phyloP scores from a whole-genome alignment of 2,329 filamentous ascomycete species.

The Incumbomyces lentus region DNA sequence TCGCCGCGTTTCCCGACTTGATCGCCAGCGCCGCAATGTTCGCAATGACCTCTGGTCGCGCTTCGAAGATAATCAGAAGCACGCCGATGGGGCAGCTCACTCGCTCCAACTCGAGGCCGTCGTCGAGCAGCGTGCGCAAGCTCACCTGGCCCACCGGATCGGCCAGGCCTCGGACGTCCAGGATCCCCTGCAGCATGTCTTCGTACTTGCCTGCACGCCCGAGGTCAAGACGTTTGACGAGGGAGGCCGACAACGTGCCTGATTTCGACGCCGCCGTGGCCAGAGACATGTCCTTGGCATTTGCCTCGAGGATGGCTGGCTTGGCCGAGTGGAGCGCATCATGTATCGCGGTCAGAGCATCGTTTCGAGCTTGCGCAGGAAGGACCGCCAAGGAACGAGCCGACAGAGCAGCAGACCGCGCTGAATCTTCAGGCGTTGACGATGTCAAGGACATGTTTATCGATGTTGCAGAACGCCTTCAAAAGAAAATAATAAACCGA shows the following conservation, averaged over 20 bases:
- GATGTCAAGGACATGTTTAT: slow-evolving; percentile 85
- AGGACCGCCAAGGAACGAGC: slow-evolving; percentile 77
- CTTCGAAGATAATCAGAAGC: slow-evolving; percentile 97
- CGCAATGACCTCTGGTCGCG: slow-evolving; percentile 92
- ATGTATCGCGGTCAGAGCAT: slow-evolving; percentile 74
- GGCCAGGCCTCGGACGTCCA: slow-evolving; percentile 71
- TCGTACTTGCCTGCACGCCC: slow-evolving; percentile 84
- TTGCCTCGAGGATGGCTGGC: slow-evolving; percentile 73
- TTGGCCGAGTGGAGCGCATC: slow-evolving; percentile 59
- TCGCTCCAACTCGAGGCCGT: slow-evolving; percentile 73
- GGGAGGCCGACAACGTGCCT: slow-evolving; percentile 67
- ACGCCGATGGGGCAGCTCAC: slow-evolving; percentile 93
- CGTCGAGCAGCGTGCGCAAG: slow-evolving; percentile 73
- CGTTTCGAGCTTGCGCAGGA: slow-evolving; percentile 64
- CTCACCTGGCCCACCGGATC: slow-evolving; percentile 91
- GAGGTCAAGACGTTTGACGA: slow-evolving; percentile 81
- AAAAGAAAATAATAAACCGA: too few relatives aligned
- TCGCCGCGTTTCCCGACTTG: slow-evolving; percentile 94
- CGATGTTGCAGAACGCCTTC: too few relatives aligned
- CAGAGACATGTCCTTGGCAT: slow-evolving; percentile 66
- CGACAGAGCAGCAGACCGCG: slow-evolving; percentile 65
- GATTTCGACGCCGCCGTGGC: slow-evolving; percentile 64
- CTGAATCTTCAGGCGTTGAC: slow-evolving; percentile 66
- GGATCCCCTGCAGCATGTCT: slow-evolving; percentile 91
- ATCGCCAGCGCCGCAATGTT: slow-evolving; percentile 94